Conservation (phyloP, 139 green algal species). For the Bryopsis sp. region DNA sequence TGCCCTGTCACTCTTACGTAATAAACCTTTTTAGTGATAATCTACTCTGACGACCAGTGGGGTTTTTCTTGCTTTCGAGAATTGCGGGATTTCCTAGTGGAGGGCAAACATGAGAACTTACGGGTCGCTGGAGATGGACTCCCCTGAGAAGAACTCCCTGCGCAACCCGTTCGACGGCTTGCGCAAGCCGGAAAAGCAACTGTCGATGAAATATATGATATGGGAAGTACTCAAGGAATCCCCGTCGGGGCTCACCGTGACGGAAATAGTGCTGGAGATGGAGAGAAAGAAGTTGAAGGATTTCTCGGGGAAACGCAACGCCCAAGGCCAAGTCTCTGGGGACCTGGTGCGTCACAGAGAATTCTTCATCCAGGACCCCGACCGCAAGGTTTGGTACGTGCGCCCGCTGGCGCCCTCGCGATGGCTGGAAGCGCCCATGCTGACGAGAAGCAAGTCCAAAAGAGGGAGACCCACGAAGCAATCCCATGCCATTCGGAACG, state of each 20-base stretch:
- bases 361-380: not conserved
- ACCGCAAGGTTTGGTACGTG: constrained; percentile 5
- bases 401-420: not conserved
- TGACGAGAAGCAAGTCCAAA: too few species aligned
- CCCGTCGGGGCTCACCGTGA: not conserved
- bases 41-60: too few species aligned
- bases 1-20: too few species aligned
- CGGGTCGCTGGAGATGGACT: too few species aligned
- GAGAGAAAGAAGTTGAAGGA: not conserved
- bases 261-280: constrained; percentile 4
- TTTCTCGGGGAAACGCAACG: not conserved
- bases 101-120: too few species aligned
- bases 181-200: not conserved
- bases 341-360: constrained; percentile 12
- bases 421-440: too few species aligned
- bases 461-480: not conserved
- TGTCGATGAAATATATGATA: not conserved
- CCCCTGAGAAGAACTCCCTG: too few species aligned
- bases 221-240: constrained; percentile 5
- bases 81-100: too few species aligned
- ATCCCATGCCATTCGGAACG: not conserved
- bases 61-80: too few species aligned
- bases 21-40: too few species aligned
- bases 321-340: not conserved
- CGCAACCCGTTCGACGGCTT: not conserved